Base-by-base conservation (phyloP, 2,329 filamentous ascomycete species). In the Aspergillus luchuensis region DNA sequence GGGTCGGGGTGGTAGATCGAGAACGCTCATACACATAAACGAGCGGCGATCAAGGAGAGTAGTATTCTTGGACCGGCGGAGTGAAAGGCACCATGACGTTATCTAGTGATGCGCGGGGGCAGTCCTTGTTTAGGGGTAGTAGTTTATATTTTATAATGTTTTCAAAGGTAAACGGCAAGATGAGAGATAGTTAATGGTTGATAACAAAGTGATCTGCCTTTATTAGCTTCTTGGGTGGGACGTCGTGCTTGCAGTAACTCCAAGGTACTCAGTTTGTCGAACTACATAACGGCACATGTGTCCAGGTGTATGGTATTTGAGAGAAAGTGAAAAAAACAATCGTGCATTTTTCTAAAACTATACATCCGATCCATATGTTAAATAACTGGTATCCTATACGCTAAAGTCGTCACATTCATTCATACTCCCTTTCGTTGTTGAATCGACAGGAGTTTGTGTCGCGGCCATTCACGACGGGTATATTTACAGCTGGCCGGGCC, bases 401-500 rank as follows among this genome's bases (percentile, higher is more conserved):
- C 53, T 47, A 41, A 53, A 47, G 13, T 56, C 53, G 28, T 56
- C 53, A 56, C 53, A 45, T 47, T 53, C 53, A 41, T 56, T 56
- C 39, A 56, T 47, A n/a, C 39, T 47, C 53, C 56, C 33, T 17
- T 25, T 41, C 47, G n/a, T 51, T 52, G 43, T 59, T 39, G 51
- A 59, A 59, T 54, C 49, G 30, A 54, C 39, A 48, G 43, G 33
- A 62, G 58, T 52, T 51, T 52, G 60, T 57, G 63, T 61, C 52
- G 43, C 57, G 60, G 50, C 41, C 41, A 57, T 54, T 36, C 19
- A 58, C 54, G 30, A 56, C 59, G 51, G 39, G 15, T 49, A 54
- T 39, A 41, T 50, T 69, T 64, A 85, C 64, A 78, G 72, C 76
- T 85, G 76, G 19, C 81, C 80, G 4, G 82, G 81, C 90, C 90